Percentiles rank a stretch among this genome's conserved stretches.
Conservation (phyloP, 805 yeast genomes). For the Wickerhamomyces ciferrii region DNA sequence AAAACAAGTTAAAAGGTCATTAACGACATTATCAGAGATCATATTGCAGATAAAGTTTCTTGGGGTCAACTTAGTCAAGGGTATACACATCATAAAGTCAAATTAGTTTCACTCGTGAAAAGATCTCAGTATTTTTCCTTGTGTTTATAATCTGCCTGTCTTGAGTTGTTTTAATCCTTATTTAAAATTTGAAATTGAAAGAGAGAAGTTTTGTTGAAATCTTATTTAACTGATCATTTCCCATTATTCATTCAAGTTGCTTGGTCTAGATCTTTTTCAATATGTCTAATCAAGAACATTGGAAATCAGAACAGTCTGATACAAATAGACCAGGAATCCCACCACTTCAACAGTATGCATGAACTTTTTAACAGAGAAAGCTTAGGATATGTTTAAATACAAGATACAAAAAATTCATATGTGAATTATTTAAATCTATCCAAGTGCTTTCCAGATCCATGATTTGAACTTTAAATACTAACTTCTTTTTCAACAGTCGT, state of each 20-base stretch:
- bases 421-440: no score
- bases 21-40: not conserved
- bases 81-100: not conserved
- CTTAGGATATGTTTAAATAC: no score
- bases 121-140: not conserved
- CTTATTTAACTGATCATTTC: no score
- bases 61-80: not conserved
- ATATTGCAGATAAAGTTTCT: not conserved
- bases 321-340: slow-evolving; percentile 21
- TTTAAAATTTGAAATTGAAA: no score
- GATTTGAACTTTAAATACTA: slow-evolving; percentile 4
- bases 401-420: no score
- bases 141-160: not conserved
- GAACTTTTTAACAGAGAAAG: not conserved
- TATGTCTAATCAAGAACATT: slow-evolving; percentile 14
- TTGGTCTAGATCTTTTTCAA: not conserved
- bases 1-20: not conserved
- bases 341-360: slow-evolving; percentile 23
- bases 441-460: no score
- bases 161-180: no score
- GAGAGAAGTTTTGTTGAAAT: not conserved
- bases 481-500: slow-evolving; percentile 31
- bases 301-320: slow-evolving; percentile 21
- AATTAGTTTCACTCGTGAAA: not conserved
- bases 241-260: not conserved